These are phyloP conservation scores for Didymella glomerata DNA, from an alignment of 2,329 filamentous ascomycete genomes.

Conservation along the genomic window DNA sequence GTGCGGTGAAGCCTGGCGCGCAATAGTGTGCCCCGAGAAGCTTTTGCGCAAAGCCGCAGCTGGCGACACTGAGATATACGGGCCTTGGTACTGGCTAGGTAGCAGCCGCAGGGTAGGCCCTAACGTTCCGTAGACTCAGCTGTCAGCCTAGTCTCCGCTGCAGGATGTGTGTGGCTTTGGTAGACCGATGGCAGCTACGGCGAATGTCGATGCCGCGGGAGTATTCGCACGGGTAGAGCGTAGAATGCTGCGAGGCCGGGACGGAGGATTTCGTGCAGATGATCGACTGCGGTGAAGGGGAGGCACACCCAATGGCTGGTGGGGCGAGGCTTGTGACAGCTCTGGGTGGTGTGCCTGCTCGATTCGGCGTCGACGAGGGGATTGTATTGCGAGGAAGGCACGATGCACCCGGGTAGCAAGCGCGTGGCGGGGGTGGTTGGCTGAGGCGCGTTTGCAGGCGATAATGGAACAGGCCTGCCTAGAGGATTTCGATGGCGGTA, in stretches of 20 bases:
- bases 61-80: constrained; percentile 47
- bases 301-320: constrained; percentile 47
- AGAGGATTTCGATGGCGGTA: constrained; percentile 4
- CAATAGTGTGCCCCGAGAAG: constrained; percentile 31
- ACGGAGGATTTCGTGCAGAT: constrained; percentile 63
- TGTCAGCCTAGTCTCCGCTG: constrained; percentile 25
- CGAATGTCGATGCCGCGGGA: constrained; percentile 25
- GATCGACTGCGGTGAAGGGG: constrained; percentile 52
- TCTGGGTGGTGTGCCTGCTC: constrained; percentile 21
- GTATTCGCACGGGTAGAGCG: constrained; percentile 24
- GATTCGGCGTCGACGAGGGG: constrained; percentile 12
- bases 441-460: constrained; percentile 19
- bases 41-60: constrained; percentile 47
- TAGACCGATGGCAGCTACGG: constrained; percentile 21
- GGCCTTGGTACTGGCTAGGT: constrained; percentile 27
- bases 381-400: constrained; percentile 9
- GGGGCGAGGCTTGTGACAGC: constrained; percentile 50
- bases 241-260: constrained; percentile 38
- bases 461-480: constrained; percentile 6
- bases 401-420: constrained; percentile 23
- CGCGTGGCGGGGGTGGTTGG: constrained; percentile 44
- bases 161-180: constrained; percentile 20
- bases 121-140: constrained; percentile 20
- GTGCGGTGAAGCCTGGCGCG: constrained; percentile 24
- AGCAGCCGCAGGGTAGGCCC: constrained; percentile 9